phyloP scores from a whole-genome alignment of 371 early-diverging fungal genomes.

The Choanephora cucurbitarum region DNA sequence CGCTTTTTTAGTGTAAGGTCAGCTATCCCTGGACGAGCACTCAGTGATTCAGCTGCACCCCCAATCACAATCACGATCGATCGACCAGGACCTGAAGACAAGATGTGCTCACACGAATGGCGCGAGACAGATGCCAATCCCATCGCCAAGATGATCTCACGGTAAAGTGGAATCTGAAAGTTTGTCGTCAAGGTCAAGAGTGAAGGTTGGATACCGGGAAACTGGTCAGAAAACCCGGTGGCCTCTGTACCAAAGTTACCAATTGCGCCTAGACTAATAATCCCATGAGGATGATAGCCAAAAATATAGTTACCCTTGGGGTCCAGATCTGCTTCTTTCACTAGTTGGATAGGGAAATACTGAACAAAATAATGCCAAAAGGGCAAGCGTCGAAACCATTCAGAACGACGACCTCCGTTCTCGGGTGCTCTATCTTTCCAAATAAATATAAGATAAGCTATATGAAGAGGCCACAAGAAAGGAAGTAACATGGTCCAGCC shows the following conservation, averaged over 20 bases:
- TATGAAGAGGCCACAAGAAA: constrained; percentile 57
- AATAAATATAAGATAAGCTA: constrained; percentile 64
- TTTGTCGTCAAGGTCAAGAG: constrained; percentile 58
- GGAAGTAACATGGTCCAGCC: constrained; percentile 37
- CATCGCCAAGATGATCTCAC: constrained; percentile 66
- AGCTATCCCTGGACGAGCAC: constrained; percentile 58
- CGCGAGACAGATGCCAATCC: constrained; percentile 77
- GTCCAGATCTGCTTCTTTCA: constrained; percentile 76
- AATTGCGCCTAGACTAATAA: constrained; percentile 78
- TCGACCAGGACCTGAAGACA: constrained; percentile 70
- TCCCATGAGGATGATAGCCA: constrained; percentile 81
- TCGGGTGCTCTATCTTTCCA: constrained; percentile 55
- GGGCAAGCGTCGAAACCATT: constrained; percentile 49
- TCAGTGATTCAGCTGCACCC: constrained; percentile 74
- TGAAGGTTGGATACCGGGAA: constrained; percentile 64
- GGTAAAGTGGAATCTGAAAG: constrained; percentile 69
- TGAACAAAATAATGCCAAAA: constrained; percentile 72
- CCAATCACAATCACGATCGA: constrained; percentile 75
- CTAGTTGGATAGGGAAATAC: constrained; percentile 75
- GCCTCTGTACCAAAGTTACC: constrained; percentile 76
- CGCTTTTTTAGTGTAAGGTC: constrained; percentile 68
- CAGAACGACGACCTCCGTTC: constrained; percentile 62
- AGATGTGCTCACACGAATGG: constrained; percentile 66
- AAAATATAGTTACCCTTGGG: constrained; percentile 73
- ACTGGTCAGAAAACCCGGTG: constrained; percentile 55